phyloP scores from a whole-genome alignment of 225 moss, liverwort and hornwort genomes.

The Physcomitrellopsis africana region DNA sequence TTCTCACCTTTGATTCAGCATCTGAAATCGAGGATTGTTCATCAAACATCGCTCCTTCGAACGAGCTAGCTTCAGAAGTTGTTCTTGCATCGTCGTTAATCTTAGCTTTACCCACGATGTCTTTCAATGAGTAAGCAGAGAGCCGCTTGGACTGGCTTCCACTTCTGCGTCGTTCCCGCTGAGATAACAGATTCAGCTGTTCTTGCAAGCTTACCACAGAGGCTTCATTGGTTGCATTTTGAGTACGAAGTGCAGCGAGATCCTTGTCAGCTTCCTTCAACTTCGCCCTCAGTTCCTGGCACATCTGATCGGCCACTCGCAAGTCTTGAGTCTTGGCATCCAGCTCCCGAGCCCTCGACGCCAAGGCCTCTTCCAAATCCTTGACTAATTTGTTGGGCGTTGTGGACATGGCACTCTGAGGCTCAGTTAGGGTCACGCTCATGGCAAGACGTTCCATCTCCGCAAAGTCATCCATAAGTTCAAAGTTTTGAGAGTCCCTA shows the following conservation, averaged over 20 bases:
- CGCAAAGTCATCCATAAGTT: constrained; percentile 70
- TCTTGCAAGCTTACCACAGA: constrained; percentile 50
- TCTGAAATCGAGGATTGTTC: constrained; percentile 75
- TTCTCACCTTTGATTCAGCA: constrained; percentile 68
- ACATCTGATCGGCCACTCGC: constrained; percentile 37
- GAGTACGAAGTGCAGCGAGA: constrained; percentile 41
- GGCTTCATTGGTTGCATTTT: constrained; percentile 45
- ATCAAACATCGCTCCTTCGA: constrained; percentile 61
- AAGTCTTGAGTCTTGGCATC: constrained; percentile 46
- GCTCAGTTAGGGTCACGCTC: constrained; percentile 33
- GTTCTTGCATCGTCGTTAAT: constrained; percentile 28
- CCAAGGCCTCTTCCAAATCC: constrained; percentile 42
- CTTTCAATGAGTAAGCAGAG: constrained; percentile 47
- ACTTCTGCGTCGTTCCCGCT: constrained; percentile 45
- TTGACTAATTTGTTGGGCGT: constrained; percentile 31
- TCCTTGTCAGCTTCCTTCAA: constrained; percentile 45
- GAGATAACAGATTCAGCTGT: constrained; percentile 58
- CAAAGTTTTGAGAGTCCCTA: constrained; percentile 60
- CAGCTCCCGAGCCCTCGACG: no score
- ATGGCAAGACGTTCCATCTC: constrained; percentile 67
- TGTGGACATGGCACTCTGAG: not conserved
- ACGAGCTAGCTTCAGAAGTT: constrained; percentile 61
- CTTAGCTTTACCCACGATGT: constrained; percentile 43
- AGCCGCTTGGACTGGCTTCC: constrained; percentile 44
- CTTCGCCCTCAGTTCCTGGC: constrained; percentile 47